phyloP scores from a whole-genome alignment of 2,329 filamentous ascomycete species.

The Pseudomassariella vexata region DNA sequence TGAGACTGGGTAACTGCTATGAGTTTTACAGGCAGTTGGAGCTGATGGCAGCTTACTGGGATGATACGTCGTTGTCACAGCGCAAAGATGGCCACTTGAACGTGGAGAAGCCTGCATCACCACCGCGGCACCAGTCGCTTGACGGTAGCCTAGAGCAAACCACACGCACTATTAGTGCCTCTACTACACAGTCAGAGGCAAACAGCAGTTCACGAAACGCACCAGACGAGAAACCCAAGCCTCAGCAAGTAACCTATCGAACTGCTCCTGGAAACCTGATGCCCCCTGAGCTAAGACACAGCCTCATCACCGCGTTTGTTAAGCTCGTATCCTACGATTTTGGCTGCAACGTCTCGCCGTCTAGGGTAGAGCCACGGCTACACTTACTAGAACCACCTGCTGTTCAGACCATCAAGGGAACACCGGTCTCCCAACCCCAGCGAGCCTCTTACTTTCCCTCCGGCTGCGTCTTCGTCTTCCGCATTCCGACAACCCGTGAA shows the following conservation, averaged over 20 bases:
- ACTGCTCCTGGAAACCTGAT: slow-evolving; percentile 48
- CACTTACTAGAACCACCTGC: slow-evolving; percentile 35
- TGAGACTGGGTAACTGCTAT: slow-evolving; percentile 56
- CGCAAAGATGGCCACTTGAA: slow-evolving; percentile 5
- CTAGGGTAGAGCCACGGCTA: slow-evolving; percentile 54
- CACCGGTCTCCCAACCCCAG: slow-evolving; percentile 2
- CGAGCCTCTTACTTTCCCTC: slow-evolving; percentile 49
- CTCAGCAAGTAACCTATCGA: slow-evolving; percentile 30
- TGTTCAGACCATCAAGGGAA: slow-evolving; percentile 1
- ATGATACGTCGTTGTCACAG: slow-evolving; percentile 45
- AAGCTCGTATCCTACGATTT: slow-evolving; percentile 63
- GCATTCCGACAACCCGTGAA: slow-evolving; percentile 53
- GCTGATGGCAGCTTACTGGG: slow-evolving; percentile 53
- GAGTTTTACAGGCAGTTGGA: slow-evolving; percentile 62
- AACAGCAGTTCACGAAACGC: slow-evolving; percentile 9
- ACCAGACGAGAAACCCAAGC: slow-evolving; percentile 5
- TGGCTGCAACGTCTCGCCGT: slow-evolving; percentile 52
- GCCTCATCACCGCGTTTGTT: slow-evolving; percentile 52
- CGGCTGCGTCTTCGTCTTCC: slow-evolving; percentile 54
- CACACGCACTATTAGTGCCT: slow-evolving; percentile 9
- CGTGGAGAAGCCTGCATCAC: slow-evolving; percentile 7
- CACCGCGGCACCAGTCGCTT: slow-evolving; percentile 7
- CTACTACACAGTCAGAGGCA: slow-evolving; percentile 11
- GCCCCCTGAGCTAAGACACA: slow-evolving; percentile 52
- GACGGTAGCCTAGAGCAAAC: slow-evolving; percentile 14